Evolutionary conservation across 495 filamentous ascomycete genomes (phyloP), one percentile per base, ranked within the genome.

Genomic region (Choiromyces venosus): DNA sequence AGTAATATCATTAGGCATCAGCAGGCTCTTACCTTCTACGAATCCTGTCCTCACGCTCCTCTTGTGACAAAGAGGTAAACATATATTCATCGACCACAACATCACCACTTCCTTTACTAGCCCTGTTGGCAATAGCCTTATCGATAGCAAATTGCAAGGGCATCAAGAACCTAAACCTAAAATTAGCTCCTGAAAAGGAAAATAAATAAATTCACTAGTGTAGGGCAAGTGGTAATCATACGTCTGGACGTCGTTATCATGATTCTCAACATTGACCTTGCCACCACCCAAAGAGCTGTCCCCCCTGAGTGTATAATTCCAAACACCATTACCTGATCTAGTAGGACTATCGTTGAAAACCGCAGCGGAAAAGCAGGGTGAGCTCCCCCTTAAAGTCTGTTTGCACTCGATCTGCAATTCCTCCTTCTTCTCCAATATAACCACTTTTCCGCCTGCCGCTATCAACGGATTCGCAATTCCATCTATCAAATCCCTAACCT

Each of bases 261-360:
- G 81, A 18, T 82, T 82, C 10, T 87, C 83, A 44, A 88, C 86
- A 77, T 89, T 85, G 72, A 96, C 87, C 68, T 85, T 87, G 10
- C 68, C 70, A 35, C 16, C 68, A 0, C 87, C 87, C 70, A 94
- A 82, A 0, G 86, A 83, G 4, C 88, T 87, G 80, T 97, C 93
- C 4, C 88, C 87, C 71, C 92, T 85, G 25, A 97, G 84, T 1
- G 91, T 93, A 76, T 96, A 97, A 81, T 94, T 94, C 93, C 93
- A 96, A n/a, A 85, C 74, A 0, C 86, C 87, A 38, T 91, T 91
- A 83, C 93, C 35, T 5, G 74, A 64, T 21, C 68, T 71, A n/a
- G 68, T 67, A 21, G 74, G 71, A 39, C 78, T 80, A n/a, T 71
- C 74, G 25, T 87, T 82, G 81, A 97, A 96, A 35, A 91, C 87